These are phyloP conservation scores for Globisporangium viniferum DNA, from an alignment of 352 stramenopile species.

Conservation along the genomic window DNA sequence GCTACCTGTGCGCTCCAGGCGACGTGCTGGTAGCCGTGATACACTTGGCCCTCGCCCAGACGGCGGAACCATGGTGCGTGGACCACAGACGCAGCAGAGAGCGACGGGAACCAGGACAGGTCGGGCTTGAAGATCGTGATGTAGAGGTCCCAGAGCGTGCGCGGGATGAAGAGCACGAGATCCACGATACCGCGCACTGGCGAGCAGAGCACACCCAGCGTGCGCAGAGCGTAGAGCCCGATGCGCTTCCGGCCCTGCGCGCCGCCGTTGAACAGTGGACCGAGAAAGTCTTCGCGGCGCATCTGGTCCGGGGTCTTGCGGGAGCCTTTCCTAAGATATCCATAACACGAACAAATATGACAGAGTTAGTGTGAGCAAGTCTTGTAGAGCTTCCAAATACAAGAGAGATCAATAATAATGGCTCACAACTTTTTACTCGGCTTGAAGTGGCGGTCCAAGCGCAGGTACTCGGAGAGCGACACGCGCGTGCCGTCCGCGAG, in stretches of 20 bases:
- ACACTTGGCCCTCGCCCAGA: slow-evolving; percentile 51
- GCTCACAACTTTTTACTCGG: slow-evolving; percentile 51
- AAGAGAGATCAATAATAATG: background rate
- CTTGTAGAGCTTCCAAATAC: background rate
- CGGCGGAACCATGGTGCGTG: slow-evolving; percentile 53
- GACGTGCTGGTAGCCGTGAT: slow-evolving; percentile 36
- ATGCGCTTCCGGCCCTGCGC: slow-evolving; percentile 51
- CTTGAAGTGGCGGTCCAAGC: slow-evolving; percentile 31
- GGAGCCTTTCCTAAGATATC: slow-evolving; percentile 24
- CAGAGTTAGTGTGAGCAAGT: background rate
- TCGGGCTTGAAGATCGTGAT: slow-evolving; percentile 43
- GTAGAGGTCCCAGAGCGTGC: slow-evolving; percentile 39
- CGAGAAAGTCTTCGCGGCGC: slow-evolving; percentile 57
- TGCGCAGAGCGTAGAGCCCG: slow-evolving; percentile 47
- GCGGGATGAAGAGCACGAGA: slow-evolving; percentile 45
- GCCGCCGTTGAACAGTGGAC: slow-evolving; percentile 60
- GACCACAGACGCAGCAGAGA: slow-evolving; percentile 21
- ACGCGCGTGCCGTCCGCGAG: slow-evolving; percentile 56
- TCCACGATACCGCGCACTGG: slow-evolving; percentile 52
- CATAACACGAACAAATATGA: background rate
- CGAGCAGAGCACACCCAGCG: slow-evolving; percentile 51
- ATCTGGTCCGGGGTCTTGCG: slow-evolving; percentile 46
- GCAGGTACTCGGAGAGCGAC: slow-evolving; percentile 60
- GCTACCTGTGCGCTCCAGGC: slow-evolving; percentile 52
- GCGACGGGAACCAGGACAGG: slow-evolving; percentile 20